Percentiles rank a stretch among this genome's conserved stretches.
Conservation (phyloP, 179 eudicot species). For the Beta lomatogona region DNA sequence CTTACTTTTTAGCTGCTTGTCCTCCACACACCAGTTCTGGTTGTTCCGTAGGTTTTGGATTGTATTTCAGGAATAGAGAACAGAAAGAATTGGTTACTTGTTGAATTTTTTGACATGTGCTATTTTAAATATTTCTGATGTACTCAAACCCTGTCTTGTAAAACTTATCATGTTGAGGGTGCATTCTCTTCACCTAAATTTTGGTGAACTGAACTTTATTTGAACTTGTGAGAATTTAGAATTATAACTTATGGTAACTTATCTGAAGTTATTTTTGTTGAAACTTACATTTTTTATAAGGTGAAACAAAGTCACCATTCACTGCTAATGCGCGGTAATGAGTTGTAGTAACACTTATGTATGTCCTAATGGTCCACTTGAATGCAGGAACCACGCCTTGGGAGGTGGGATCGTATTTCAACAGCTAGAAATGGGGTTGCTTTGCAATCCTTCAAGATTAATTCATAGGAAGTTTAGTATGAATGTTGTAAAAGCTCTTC, state of each 20-base stretch:
- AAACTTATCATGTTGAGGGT: not conserved
- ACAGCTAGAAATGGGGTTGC: constrained; percentile 74
- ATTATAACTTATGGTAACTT: too few species aligned
- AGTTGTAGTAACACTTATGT: not conserved
- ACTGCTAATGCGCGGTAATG: not conserved
- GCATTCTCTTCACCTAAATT: not conserved
- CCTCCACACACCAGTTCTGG: not conserved
- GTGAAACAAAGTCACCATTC: not conserved
- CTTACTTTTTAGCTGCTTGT: not conserved
- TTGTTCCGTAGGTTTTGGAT: not conserved
- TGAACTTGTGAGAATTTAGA: too few species aligned
- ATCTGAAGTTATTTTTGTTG: too few species aligned
- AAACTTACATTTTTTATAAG: too few species aligned
- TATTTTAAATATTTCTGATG: not conserved
- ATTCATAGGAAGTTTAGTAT: constrained; percentile 34
- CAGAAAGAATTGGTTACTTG: not conserved
- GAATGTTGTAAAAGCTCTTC: constrained; percentile 25
- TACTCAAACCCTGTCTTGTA: not conserved
- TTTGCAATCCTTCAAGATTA: constrained; percentile 59
- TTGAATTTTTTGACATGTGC: not conserved
- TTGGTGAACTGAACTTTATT: not conserved
- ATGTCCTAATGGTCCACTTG: constrained; percentile 6
- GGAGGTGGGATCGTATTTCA: constrained; percentile 81
- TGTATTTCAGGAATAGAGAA: not conserved
- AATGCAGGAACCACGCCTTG: constrained; percentile 89